Base-by-base conservation (phyloP, 192 early-diverging fungal genomes). In the Mortierella alpina region DNA sequence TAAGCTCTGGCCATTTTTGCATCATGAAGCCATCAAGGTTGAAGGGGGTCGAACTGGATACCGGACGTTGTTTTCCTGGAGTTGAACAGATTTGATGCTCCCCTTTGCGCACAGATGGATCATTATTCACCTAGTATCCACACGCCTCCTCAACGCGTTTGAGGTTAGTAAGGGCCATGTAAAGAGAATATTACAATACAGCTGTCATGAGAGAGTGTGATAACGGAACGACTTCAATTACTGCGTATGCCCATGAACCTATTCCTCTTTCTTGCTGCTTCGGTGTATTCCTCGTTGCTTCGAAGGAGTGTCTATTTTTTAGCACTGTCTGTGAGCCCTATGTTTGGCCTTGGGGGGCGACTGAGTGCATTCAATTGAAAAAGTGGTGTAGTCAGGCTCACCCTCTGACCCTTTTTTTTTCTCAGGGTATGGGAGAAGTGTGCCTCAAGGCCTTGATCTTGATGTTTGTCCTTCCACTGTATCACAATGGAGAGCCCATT, bases 361-460 rank as follows among this genome's bases (percentile, higher is more conserved):
- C 52, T 62, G 59, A 71, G 15, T 48, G 31, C 6, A 51, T 39
- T 5, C 40, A 41, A 66, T 66, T 67, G 3, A 61, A 66, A 66
- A 66, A 51, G 0, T 74, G 72, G 57, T 74, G 72, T 74, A 52
- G 58, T 66, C 6, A 58, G 6, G 61, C 45, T 67, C 59, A 52
- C 44, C 31, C 23, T 49, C 52, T 74, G 42, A 62, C 59, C 59
- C 72, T 74, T 74, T 66, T 59, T 72, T 63, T 51, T 64, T 64
- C 62, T 59, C 57, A 39, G 57, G 57, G 57, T 40, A 59, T 50
- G 1, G 49, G 11, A 11, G 12, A 50, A 14, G 17, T 23, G 23
- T 12, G 17, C 18, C 20, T 56, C 20, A 23, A 56, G 9, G 54
- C 54, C 54, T 31, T 31, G 31, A 31, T 31, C 31, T 31, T 31